Conservation (phyloP, 176 grass and related monocot species). For the Ananas comosus region DNA sequence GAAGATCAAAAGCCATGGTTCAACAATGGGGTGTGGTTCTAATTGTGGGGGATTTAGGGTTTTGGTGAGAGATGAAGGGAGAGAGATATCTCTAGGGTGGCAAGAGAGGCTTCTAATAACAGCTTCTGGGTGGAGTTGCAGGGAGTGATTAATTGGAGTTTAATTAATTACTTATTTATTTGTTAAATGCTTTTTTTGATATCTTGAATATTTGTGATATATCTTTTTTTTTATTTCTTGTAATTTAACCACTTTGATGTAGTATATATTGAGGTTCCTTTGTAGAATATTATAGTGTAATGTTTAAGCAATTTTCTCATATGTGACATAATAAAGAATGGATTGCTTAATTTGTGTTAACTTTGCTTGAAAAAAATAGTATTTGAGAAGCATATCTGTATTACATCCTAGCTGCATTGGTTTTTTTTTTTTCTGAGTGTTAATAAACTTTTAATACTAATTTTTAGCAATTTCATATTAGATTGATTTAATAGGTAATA, state of each 20-base stretch:
- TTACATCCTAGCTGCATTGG: no score
- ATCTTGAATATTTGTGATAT: conserved; percentile 13
- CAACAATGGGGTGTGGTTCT: conserved; percentile 13
- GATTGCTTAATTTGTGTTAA: no score
- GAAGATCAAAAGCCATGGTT: conserved; percentile 59
- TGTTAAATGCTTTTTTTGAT: not conserved
- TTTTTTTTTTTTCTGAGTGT: no score
- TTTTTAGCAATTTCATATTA: no score
- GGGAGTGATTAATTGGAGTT: not conserved
- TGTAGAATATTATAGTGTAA: no score
- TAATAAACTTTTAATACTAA: no score
- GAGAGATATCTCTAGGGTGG: conserved; percentile 50
- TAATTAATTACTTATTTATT: not conserved
- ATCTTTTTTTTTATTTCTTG: conserved; percentile 9
- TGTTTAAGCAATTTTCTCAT: no score
- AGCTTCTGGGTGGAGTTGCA: conserved; percentile 40
- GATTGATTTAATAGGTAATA: no score
- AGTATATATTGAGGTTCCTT: not conserved
- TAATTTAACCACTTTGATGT: not conserved
- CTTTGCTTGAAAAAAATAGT: no score
- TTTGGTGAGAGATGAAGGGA: conserved; percentile 29
- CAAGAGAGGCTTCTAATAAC: conserved; percentile 37
- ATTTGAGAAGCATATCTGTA: no score
- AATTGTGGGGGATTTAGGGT: conserved; percentile 42
- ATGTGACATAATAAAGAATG: no score